phyloP scores from a whole-genome alignment of 257 asterid genomes.

The Solanum chiquidenum region DNA sequence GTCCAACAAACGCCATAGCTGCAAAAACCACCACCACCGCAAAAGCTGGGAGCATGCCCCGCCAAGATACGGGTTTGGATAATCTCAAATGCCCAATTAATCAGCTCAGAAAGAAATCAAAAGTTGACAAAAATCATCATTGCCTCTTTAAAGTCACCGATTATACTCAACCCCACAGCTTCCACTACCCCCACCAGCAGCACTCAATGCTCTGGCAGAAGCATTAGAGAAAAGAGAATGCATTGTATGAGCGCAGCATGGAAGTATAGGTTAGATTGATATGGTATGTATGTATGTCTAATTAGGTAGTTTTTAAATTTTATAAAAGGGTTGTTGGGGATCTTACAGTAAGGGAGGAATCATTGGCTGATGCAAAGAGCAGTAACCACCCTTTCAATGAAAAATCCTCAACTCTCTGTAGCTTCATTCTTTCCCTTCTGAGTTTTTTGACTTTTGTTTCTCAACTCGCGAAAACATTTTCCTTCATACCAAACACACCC shows the following conservation, averaged over 20 bases:
- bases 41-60: not conserved
- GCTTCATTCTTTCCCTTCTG: not conserved
- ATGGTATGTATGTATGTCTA: not conserved
- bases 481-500: not conserved
- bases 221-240: not conserved
- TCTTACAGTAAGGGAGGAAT: not conserved
- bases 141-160: not conserved
- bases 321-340: not conserved
- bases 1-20: conserved; percentile 2
- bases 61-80: not conserved
- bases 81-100: not conserved
- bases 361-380: not conserved
- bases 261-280: not conserved
- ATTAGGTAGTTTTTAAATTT: not conserved
- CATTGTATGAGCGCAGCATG: not conserved
- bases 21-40: not conserved
- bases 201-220: not conserved
- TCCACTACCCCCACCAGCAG: not conserved
- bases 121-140: not conserved
- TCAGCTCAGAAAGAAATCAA: not conserved
- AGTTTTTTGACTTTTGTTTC: not conserved
- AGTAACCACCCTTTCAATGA: conserved; percentile 41
- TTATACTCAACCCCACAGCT: not conserved
- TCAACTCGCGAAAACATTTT: not conserved
- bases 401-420: not conserved